phyloP scores from a whole-genome alignment of 768 basidiomycete species.

The Terana coerulea region DNA sequence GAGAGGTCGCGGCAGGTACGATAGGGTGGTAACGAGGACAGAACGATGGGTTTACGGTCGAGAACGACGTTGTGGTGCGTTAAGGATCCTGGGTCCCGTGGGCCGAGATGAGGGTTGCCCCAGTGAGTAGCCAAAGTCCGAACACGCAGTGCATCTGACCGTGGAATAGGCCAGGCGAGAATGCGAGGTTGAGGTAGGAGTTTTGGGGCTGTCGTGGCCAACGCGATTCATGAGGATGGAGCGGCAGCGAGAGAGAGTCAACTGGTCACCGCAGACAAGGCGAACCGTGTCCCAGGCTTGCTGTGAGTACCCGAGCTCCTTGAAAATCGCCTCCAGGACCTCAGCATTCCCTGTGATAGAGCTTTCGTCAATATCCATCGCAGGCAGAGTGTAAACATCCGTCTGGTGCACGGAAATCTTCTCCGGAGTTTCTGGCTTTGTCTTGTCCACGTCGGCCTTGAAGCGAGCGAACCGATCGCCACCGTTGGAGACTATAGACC shows the following conservation, averaged over 20 bases:
- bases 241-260: constrained; percentile 32
- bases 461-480: constrained; percentile 27
- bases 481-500: constrained; percentile 29
- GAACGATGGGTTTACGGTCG: constrained; percentile 31
- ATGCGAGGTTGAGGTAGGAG: constrained; percentile 23
- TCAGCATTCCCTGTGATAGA: constrained; percentile 33
- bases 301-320: constrained; percentile 8
- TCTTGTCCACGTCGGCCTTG: constrained; percentile 14
- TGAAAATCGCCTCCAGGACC: constrained; percentile 26
- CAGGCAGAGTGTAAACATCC: constrained; percentile 24
- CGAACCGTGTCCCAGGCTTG: constrained; percentile 9
- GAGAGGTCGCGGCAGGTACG: constrained; percentile 33
- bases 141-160: constrained; percentile 31
- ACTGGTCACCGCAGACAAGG: constrained; percentile 32
- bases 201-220: constrained; percentile 27
- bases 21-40: constrained; percentile 32
- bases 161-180: constrained; percentile 36
- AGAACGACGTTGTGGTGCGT: constrained; percentile 33
- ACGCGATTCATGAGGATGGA: constrained; percentile 27
- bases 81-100: constrained; percentile 31
- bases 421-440: constrained; percentile 18
- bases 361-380: constrained; percentile 36
- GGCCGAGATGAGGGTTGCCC: constrained; percentile 26
- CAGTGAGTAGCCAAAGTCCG: constrained; percentile 30
- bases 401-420: constrained; percentile 30